A percentile compares a stretch with the other conserved stretches of the same genome.
Conservation (phyloP, 768 basidiomycete species). For the Serpula lacrymans region DNA sequence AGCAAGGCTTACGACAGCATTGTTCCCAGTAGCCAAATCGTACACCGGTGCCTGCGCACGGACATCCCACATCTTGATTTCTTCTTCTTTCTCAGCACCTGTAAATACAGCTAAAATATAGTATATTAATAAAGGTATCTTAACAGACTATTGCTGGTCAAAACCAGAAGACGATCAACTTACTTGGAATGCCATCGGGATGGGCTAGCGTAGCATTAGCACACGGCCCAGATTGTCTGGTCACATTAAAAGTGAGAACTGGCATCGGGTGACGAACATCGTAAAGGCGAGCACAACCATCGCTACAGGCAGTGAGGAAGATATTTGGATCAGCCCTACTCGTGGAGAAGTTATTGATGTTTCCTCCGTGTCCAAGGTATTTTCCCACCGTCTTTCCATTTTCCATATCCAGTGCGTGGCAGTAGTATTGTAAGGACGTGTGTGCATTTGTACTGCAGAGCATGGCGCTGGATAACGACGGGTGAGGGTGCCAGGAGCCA, state of each 20-base stretch:
- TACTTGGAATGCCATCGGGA: conserved; percentile 37
- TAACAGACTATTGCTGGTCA: not conserved
- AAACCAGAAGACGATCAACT: no score
- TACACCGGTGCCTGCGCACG: conserved; percentile 33
- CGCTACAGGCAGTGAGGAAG: conserved; percentile 34
- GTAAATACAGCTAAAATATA: conserved; percentile 27
- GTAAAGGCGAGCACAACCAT: conserved; percentile 38
- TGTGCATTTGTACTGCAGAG: conserved; percentile 16
- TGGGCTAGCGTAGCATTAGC: conserved; percentile 27
- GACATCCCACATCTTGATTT: conserved; percentile 42
- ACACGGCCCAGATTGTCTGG: conserved; percentile 14
- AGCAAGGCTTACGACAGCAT: conserved; percentile 29
- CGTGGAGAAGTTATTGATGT: conserved; percentile 29
- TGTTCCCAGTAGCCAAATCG: conserved; percentile 45
- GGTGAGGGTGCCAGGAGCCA: conserved; percentile 23
- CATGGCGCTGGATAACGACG: conserved; percentile 16
- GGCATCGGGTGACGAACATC: conserved; percentile 36
- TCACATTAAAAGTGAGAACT: conserved; percentile 28
- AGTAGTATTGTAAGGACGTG: conserved; percentile 1
- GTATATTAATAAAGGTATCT: not conserved
- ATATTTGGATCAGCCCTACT: conserved; percentile 31
- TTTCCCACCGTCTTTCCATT: conserved; percentile 26
- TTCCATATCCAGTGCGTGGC: conserved; percentile 29
- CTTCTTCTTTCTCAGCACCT: conserved; percentile 23
- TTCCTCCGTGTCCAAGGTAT: conserved; percentile 38